Evolutionary conservation across 352 stramenopile species (phyloP), one percentile per base, ranked within the genome.

Genomic region (Phytophthora constricta): DNA sequence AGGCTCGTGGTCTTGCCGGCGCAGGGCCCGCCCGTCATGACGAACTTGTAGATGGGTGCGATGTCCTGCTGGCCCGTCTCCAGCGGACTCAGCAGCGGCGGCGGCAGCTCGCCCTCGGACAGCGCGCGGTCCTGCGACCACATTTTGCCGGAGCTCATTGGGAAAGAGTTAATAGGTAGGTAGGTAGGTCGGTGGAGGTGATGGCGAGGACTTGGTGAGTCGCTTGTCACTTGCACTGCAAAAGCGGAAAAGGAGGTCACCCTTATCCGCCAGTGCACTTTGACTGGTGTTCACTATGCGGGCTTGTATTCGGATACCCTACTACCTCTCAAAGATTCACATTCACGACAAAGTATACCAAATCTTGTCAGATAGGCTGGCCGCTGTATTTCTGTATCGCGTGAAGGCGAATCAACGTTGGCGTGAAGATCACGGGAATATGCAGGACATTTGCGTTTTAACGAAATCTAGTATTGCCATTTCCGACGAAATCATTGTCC

Each of bases 1-100:
- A 98, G 80, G 47, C 92, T 97, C 55, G 96, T 98, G 43, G 96
- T 99, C 70, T 99, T 99, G 50, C 96, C 96, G 20, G 93, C 96
- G 74, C 96, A 99, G 2, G 95, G 96, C 14, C 95, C 96, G 52
- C 95, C 96, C 39, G 95, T 99, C 61, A 98, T 83, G 48, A 98
- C 92, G 58, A 98, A 96, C 70, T 96, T 96, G 77, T 97, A 97
- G 46, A 98, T 94, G 4, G 82, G 86, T 39, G 82, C 74, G 37
- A 89, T 82, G 60, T 91, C 86, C 55, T 77, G 75, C 55, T 92
- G 79, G 17, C 85, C 87, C 19, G 70, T 79, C 56, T 90, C 81
- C 52, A 95, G 75, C 31, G 82, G 70, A 33, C 82, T 93, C 34
- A 95, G 66, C 60, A 93, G 69, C 49, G 83, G 86, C 22, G 68